Percentiles rank a stretch among this genome's conserved stretches.
Evolutionary conservation across 2,329 filamentous ascomycete species (phyloP).

Genomic region (Colletotrichum cordylinicola): DNA sequence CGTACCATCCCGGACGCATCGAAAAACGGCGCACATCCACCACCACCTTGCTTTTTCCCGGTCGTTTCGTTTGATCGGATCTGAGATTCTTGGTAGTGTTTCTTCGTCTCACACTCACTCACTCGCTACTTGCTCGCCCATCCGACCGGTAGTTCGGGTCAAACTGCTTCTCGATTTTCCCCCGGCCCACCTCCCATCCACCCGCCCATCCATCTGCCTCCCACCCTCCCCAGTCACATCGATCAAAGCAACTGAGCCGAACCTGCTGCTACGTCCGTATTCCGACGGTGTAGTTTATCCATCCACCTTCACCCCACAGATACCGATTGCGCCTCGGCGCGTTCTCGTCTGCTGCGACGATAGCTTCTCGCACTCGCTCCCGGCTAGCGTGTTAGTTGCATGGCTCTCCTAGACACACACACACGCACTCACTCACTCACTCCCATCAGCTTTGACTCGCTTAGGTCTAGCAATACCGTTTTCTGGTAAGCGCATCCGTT

Average conservation of each 20-base stretch:
- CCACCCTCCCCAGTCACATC: background rate
- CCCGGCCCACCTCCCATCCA: background rate
- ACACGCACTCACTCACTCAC: background rate
- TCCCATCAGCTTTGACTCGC: background rate
- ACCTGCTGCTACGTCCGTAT: constrained; percentile 10
- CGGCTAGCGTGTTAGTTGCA: background rate
- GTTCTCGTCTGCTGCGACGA: background rate
- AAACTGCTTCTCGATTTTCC: background rate
- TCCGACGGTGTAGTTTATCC: background rate
- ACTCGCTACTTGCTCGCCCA: background rate
- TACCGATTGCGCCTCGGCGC: background rate
- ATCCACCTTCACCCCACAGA: background rate
- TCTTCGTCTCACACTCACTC: background rate
- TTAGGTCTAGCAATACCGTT: background rate
- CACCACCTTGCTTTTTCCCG: background rate
- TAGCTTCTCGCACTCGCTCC: background rate
- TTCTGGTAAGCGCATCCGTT: background rate
- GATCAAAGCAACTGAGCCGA: background rate
- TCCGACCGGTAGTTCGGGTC: background rate
- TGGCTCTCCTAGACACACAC: background rate
- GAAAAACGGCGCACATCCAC: background rate
- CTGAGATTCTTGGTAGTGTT: background rate
- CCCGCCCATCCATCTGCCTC: background rate
- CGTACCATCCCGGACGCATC: background rate
- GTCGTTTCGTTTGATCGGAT: background rate